Percentiles rank a stretch among this genome's conserved stretches.
phyloP scores from a whole-genome alignment of 2,329 filamentous ascomycete genomes.

The Cercospora zeae-maydis region DNA sequence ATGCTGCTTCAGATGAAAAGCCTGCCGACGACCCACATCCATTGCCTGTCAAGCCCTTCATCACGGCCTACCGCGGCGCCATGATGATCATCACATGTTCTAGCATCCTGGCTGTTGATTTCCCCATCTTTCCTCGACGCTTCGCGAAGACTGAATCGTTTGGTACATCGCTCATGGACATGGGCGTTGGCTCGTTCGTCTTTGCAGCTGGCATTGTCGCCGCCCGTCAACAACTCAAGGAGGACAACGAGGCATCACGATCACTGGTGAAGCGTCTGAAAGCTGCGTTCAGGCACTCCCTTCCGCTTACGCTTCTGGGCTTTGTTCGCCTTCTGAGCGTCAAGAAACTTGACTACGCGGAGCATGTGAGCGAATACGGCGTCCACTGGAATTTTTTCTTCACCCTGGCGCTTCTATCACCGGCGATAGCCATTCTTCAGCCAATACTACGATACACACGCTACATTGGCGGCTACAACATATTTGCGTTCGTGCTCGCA shows the following conservation, averaged over 20 bases:
- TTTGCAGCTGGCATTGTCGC: constrained; percentile 92
- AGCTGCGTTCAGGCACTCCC: constrained; percentile 69
- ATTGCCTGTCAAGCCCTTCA: constrained; percentile 81
- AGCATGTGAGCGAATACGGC: constrained; percentile 95
- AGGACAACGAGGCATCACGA: constrained; percentile 41
- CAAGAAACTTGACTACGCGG: constrained; percentile 91
- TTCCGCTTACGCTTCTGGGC: constrained; percentile 78
- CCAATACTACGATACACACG: constrained; percentile 66
- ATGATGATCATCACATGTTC: constrained; percentile 91
- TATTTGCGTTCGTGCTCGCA: constrained; percentile 66
- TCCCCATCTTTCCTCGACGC: constrained; percentile 83
- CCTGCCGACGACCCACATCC: constrained; percentile 39
- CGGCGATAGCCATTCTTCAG: constrained; percentile 82
- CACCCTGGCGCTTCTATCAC: constrained; percentile 81
- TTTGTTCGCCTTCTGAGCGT: constrained; percentile 79
- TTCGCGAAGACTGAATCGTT: constrained; percentile 99
- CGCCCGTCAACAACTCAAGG: constrained; percentile 73
- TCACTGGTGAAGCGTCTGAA: constrained; percentile 58
- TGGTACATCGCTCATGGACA: constrained; percentile 98
- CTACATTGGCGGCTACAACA: constrained; percentile 59
- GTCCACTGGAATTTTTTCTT: constrained; percentile 99
- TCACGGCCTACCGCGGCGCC: constrained; percentile 83
- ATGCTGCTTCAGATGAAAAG: constrained; percentile 24
- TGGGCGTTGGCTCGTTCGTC: constrained; percentile 95
- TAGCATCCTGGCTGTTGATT: constrained; percentile 95